A percentile compares a stretch with the other conserved stretches of the same genome.
phyloP scores from a whole-genome alignment of 2,329 filamentous ascomycete genomes.

The Daldinia eschscholtzii region DNA sequence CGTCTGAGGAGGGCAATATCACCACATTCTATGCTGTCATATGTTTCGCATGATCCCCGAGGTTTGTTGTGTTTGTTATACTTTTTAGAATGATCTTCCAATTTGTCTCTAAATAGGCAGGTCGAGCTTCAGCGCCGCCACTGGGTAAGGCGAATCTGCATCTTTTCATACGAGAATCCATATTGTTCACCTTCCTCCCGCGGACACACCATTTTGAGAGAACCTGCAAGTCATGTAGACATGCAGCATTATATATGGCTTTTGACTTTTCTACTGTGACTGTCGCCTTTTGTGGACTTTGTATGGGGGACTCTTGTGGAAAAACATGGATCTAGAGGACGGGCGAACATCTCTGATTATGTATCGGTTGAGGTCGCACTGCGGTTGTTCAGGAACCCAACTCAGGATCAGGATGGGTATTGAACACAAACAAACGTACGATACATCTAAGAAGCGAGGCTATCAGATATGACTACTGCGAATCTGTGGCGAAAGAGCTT shows the following conservation, averaged over 20 bases:
- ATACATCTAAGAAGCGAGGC: conserved; percentile 35
- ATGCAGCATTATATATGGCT: conserved; percentile 20
- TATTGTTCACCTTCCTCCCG: conserved; percentile 23
- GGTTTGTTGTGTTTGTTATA: conserved; percentile 19
- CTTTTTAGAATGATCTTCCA: conserved; percentile 28
- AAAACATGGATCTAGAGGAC: conserved; percentile 27
- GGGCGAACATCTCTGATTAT: conserved; percentile 22
- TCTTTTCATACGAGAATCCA: conserved; percentile 26
- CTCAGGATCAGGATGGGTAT: conserved; percentile 25
- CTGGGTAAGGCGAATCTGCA: conserved; percentile 24
- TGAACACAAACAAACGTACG: conserved; percentile 25
- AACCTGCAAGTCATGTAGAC: conserved; percentile 37
- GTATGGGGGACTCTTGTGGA: conserved; percentile 2
- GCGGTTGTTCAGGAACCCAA: conserved; percentile 19
- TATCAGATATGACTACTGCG: conserved; percentile 38
- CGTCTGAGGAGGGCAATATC: conserved; percentile 9
- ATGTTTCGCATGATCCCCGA: conserved; percentile 20
- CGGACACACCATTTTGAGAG: conserved; percentile 22
- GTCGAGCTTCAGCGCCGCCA: conserved; percentile 23
- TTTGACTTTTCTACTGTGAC: conserved; percentile 4
- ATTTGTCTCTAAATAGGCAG: conserved; percentile 38
- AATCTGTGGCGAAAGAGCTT: conserved; percentile 31
- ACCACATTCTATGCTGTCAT: conserved; percentile 35
- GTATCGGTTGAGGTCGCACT: conserved; percentile 16
- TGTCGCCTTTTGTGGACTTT: conserved; percentile 4